Evolutionary conservation across 768 basidiomycete genomes (phyloP).

Genomic region (Trametes cubensis): DNA sequence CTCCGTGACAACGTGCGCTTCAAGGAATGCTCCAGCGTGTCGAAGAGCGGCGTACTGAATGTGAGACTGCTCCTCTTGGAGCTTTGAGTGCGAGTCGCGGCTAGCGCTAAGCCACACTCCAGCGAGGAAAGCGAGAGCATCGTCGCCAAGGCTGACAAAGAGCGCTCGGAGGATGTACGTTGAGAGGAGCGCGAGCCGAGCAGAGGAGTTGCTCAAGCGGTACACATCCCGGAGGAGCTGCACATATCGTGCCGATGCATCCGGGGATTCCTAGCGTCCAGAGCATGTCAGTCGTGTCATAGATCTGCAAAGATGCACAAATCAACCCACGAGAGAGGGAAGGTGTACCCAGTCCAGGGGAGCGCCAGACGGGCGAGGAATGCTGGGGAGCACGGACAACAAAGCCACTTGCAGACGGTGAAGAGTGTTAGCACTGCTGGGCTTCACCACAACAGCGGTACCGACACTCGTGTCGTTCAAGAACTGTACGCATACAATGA

Average conservation of each 20-base stretch:
- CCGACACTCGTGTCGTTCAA: constrained; percentile 48
- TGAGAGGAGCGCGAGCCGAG: constrained; percentile 52
- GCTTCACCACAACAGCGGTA: constrained; percentile 57
- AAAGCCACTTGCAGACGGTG: constrained; percentile 62
- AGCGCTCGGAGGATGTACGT: constrained; percentile 60
- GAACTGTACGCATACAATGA: constrained; percentile 38
- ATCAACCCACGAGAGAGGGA: not conserved
- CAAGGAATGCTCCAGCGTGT: constrained; percentile 80
- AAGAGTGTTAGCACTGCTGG: constrained; percentile 57
- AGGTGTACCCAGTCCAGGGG: constrained; percentile 54
- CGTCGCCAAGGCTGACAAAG: constrained; percentile 69
- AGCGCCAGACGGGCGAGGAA: constrained; percentile 47
- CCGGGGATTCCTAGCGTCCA: constrained; percentile 20
- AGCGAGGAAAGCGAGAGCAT: constrained; percentile 78
- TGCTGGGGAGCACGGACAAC: constrained; percentile 51
- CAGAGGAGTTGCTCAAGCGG: constrained; percentile 59
- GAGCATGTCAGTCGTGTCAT: not conserved
- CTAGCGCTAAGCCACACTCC: constrained; percentile 55
- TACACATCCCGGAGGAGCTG: constrained; percentile 70
- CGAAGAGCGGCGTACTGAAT: constrained; percentile 61
- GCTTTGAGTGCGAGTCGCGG: constrained; percentile 4
- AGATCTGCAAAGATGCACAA: not conserved
- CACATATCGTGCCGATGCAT: constrained; percentile 47
- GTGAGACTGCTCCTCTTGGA: constrained; percentile 24
- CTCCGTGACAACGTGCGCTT: constrained; percentile 61